phyloP scores from a whole-genome alignment of 139 green algal species.

The Closterium sp. region DNA sequence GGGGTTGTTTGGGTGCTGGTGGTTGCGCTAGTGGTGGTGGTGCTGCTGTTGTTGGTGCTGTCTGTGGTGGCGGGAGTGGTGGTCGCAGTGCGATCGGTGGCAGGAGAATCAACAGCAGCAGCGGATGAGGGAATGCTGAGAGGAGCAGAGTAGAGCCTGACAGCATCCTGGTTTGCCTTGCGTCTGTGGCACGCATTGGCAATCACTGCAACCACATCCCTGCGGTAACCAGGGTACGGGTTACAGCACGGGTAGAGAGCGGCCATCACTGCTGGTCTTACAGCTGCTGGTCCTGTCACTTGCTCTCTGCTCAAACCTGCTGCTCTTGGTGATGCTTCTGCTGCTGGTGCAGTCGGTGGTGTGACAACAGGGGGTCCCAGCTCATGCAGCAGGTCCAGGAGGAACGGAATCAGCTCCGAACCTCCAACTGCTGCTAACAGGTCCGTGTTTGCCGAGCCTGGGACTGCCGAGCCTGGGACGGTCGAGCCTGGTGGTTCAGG shows the following conservation, averaged over 20 bases:
- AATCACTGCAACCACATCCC: constrained; percentile 45
- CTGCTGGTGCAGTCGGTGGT: not conserved
- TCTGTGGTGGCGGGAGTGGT: too few relatives aligned
- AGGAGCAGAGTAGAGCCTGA: not conserved
- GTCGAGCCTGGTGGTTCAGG: not conserved
- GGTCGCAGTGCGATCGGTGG: too few relatives aligned
- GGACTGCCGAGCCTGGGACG: not conserved
- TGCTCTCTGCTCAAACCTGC: too few relatives aligned
- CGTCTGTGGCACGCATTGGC: constrained; percentile 26
- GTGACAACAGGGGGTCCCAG: not conserved
- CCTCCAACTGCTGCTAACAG: not conserved
- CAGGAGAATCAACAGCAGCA: too few relatives aligned
- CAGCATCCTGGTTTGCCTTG: constrained; percentile 18
- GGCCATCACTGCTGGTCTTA: not conserved
- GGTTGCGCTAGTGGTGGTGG: not conserved
- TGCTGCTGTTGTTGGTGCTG: not conserved
- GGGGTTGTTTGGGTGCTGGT: not conserved
- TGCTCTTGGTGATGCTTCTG: not conserved
- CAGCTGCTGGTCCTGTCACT: too few relatives aligned
- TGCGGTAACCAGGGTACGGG: constrained; percentile 35
- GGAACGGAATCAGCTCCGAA: not conserved
- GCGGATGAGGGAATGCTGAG: not conserved
- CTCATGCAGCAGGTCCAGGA: not conserved
- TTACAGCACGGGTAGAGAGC: not conserved
- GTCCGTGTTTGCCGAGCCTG: not conserved